Conservation (phyloP, 2,329 filamentous ascomycete genomes). For the Dactylellina parvicollis region DNA sequence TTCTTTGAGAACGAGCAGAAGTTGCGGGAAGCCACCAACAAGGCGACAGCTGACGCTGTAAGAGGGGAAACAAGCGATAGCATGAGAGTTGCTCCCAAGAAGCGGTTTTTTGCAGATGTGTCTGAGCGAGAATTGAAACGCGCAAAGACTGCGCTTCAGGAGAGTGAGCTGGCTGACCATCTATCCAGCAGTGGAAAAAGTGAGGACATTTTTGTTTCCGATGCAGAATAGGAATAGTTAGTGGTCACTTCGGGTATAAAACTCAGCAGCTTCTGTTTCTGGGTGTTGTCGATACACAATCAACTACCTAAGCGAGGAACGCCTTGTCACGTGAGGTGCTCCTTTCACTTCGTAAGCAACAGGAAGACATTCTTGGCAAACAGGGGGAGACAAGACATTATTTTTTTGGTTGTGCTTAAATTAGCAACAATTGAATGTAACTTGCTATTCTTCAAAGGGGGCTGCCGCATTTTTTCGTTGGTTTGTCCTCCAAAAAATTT, state of each 20-base stretch:
- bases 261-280: too few species aligned
- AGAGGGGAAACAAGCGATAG: not conserved
- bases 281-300: too few species aligned
- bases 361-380: constrained; percentile 16
- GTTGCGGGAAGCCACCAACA: constrained; percentile 19
- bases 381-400: not conserved
- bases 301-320: too few species aligned
- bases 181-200: not conserved
- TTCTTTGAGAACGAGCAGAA: constrained; percentile 56
- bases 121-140: constrained; percentile 6
- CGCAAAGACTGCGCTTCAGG: not conserved
- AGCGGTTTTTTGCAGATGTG: not conserved
- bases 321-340: too few species aligned
- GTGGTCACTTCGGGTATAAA: too few species aligned
- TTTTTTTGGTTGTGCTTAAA: constrained; percentile 16
- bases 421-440: constrained; percentile 38
- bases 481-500: constrained; percentile 16
- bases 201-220: too few species aligned
- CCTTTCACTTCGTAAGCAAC: too few species aligned
- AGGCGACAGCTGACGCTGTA: constrained; percentile 11
- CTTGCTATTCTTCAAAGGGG: constrained; percentile 4
- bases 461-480: too few species aligned
- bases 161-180: too few species aligned
- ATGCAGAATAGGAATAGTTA: too few species aligned
- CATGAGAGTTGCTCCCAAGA: not conserved